phyloP scores from a whole-genome alignment of 805 yeast species.

The Suhomyces sp. region DNA sequence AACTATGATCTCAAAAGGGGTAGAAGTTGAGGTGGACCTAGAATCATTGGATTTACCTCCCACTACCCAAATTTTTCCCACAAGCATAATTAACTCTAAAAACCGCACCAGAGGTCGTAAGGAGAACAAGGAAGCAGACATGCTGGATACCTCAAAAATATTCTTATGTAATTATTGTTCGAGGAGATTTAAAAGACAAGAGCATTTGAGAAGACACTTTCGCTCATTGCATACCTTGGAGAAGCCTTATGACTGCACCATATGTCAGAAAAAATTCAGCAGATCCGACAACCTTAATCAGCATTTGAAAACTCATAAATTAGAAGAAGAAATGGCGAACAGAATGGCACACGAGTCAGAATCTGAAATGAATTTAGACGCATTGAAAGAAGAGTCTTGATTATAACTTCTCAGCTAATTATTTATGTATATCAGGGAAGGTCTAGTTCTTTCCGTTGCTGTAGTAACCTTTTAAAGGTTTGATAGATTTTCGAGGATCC shows the following conservation, averaged over 20 bases:
- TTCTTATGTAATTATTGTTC: slow-evolving; percentile 64
- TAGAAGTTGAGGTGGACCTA: slow-evolving; percentile 40
- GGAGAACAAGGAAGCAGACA: slow-evolving; percentile 58
- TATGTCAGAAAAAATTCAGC: slow-evolving; percentile 63
- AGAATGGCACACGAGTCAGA: not conserved
- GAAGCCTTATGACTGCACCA: slow-evolving; percentile 62
- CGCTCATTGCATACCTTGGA: slow-evolving; percentile 71
- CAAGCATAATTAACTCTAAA: slow-evolving; percentile 29
- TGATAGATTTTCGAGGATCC: not conserved
- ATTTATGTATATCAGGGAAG: not conserved
- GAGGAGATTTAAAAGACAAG: slow-evolving; percentile 69
- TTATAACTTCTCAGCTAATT: not conserved
- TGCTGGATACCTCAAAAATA: slow-evolving; percentile 48
- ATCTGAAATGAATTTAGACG: not conserved
- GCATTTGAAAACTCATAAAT: slow-evolving; percentile 57
- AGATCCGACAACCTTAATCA: slow-evolving; percentile 65
- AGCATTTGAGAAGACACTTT: slow-evolving; percentile 72
- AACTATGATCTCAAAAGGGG: slow-evolving; percentile 24
- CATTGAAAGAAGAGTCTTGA: not conserved
- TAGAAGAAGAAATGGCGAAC: slow-evolving; percentile 9
- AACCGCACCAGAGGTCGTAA: slow-evolving; percentile 58
- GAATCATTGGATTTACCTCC: slow-evolving; percentile 40
- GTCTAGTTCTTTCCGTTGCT: not conserved
- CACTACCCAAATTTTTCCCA: slow-evolving; percentile 35
- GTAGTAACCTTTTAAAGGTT: not conserved